Evolutionary conservation across 345 rosid species (phyloP).

Genomic region (Hibiscus trionum): DNA sequence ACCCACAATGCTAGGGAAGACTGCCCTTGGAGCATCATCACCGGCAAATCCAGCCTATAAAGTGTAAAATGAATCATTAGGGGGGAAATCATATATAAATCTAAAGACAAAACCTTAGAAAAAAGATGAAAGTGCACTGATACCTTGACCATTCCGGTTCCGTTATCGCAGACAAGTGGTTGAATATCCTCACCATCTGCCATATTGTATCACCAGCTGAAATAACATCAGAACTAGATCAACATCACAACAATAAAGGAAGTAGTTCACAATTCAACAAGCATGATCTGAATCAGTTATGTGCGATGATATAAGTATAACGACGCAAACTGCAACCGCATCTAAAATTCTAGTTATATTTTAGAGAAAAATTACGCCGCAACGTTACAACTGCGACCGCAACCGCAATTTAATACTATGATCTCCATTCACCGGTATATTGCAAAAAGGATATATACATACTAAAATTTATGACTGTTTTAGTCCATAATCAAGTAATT

Average conservation of each 20-base stretch:
- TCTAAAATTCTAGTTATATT: too few relatives aligned
- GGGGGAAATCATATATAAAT: neutral
- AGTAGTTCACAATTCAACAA: neutral
- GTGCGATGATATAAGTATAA: neutral
- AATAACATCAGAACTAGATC: neutral
- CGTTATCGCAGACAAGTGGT: conserved; percentile 61
- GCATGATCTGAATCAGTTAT: neutral
- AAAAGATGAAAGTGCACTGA: neutral
- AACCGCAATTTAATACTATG: too few relatives aligned
- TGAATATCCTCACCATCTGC: conserved; percentile 58
- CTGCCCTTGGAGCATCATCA: conserved; percentile 72
- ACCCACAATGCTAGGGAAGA: conserved; percentile 62
- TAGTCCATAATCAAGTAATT: too few relatives aligned
- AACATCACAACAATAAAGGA: too few relatives aligned
- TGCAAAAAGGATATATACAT: too few relatives aligned
- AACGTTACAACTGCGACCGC: too few relatives aligned
- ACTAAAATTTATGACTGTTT: too few relatives aligned
- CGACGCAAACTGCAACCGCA: too few relatives aligned
- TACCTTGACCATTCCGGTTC: conserved; percentile 69
- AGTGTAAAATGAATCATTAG: neutral
- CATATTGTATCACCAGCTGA: conserved; percentile 32
- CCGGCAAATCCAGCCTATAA: conserved; percentile 63
- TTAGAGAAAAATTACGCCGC: too few relatives aligned
- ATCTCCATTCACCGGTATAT: too few relatives aligned
- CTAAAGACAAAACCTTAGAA: neutral